A percentile compares a stretch with the other conserved stretches of the same genome.
phyloP scores from a whole-genome alignment of 768 basidiomycete genomes.

The Leccinum sublutescens region DNA sequence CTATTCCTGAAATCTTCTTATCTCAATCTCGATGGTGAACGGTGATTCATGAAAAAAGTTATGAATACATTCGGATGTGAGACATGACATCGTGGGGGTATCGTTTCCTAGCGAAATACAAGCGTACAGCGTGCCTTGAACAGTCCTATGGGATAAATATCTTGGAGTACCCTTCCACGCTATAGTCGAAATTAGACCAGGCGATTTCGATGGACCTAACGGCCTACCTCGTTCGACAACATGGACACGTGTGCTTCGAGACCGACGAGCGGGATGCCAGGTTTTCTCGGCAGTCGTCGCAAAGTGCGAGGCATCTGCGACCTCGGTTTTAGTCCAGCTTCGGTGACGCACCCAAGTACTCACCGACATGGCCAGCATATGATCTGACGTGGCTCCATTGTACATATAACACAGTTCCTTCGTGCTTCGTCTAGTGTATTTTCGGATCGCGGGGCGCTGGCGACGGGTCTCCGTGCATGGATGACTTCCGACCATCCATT shows the following conservation, averaged over 20 bases:
- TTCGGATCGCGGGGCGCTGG: constrained; percentile 21
- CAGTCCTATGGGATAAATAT: constrained; percentile 32
- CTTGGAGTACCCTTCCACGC: constrained; percentile 36
- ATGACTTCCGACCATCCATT: constrained; percentile 34
- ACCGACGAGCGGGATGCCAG: constrained; percentile 48
- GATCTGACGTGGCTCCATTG: constrained; percentile 61
- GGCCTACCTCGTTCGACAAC: constrained; percentile 48
- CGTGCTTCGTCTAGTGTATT: constrained; percentile 27
- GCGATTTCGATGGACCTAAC: no score
- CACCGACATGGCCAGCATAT: constrained; percentile 88
- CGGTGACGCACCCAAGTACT: not conserved
- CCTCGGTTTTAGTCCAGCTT: constrained; percentile 1
- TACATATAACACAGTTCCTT: constrained; percentile 68
- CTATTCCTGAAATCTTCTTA: not conserved
- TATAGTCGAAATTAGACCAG: constrained; percentile 10
- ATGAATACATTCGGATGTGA: constrained; percentile 8
- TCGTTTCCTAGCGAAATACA: constrained; percentile 11
- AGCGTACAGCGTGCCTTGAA: constrained; percentile 2
- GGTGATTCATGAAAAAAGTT: constrained; percentile 6
- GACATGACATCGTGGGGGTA: constrained; percentile 12
- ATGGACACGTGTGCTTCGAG: constrained; percentile 51
- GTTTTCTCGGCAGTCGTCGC: constrained; percentile 54
- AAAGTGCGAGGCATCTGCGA: constrained; percentile 47
- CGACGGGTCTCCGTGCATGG: constrained; percentile 23
- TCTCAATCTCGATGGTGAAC: not conserved